Evolutionary conservation across 1,284 basidiomycete species (phyloP).

Genomic region (Boletus smithii): DNA sequence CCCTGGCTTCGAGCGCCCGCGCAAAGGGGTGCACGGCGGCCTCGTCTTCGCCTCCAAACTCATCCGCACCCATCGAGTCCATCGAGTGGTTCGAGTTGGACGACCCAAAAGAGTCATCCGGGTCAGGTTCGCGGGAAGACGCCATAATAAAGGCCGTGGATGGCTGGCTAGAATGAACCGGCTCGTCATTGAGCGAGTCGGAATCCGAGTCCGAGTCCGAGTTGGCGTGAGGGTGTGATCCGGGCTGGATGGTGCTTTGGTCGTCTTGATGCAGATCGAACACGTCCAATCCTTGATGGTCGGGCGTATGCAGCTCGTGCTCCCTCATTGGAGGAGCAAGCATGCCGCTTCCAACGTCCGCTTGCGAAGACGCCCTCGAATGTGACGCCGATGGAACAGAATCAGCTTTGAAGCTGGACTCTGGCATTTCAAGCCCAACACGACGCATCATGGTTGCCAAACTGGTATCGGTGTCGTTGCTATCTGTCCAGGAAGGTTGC

Average conservation of each 20-base stretch:
- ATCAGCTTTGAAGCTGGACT: slow-evolving; percentile 14
- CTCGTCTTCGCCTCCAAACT: slow-evolving; percentile 33
- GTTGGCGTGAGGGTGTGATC: slow-evolving; percentile 4
- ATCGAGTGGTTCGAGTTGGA: slow-evolving; percentile 42
- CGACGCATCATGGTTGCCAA: slow-evolving; percentile 54
- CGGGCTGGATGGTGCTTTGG: slow-evolving; percentile 13
- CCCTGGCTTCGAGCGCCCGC: slow-evolving; percentile 35
- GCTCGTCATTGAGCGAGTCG: slow-evolving; percentile 48
- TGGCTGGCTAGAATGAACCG: slow-evolving; percentile 48
- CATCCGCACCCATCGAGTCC: slow-evolving; percentile 48
- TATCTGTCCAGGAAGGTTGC: slow-evolving; percentile 39
- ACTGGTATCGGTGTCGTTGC: slow-evolving; percentile 40
- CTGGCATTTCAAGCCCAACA: slow-evolving; percentile 39
- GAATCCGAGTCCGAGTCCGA: slow-evolving; percentile 37
- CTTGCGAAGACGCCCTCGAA: slow-evolving; percentile 13
- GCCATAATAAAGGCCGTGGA: slow-evolving; percentile 61
- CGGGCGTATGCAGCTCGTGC: slow-evolving; percentile 22
- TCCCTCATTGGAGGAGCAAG: slow-evolving; percentile 3
- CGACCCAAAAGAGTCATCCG: slow-evolving; percentile 56
- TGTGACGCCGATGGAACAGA: slow-evolving; percentile 13
- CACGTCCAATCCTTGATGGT: slow-evolving; percentile 25
- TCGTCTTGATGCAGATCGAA: slow-evolving; percentile 29
- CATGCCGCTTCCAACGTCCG: neutral
- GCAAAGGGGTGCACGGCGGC: slow-evolving; percentile 55
- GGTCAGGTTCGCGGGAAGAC: slow-evolving; percentile 28